A percentile compares a stretch with the other conserved stretches of the same genome.
phyloP scores from a whole-genome alignment of 2,329 filamentous ascomycete species.

The Elsinoe perseae region DNA sequence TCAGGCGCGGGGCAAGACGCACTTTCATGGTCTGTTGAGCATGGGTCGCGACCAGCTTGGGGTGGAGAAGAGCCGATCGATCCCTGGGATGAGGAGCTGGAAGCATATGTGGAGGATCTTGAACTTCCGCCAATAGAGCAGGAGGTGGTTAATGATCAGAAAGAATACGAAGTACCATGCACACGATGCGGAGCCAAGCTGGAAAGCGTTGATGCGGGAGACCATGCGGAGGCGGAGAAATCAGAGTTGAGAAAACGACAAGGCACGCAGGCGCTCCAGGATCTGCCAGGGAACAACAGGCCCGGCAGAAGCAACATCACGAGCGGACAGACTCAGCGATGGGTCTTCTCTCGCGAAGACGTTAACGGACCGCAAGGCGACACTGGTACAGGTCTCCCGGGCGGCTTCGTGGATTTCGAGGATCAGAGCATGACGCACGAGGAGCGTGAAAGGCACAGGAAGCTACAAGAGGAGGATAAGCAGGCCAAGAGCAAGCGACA shows the following conservation, averaged over 20 bases:
- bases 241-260: conserved; percentile 43
- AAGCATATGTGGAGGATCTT: background rate
- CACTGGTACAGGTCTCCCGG: conserved; percentile 26
- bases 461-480: conserved; percentile 1
- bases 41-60: background rate
- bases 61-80: background rate
- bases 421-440: conserved; percentile 9
- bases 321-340: conserved; percentile 56
- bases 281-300: conserved; percentile 53
- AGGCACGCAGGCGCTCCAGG: conserved; percentile 32
- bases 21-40: background rate
- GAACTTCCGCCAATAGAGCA: conserved; percentile 13
- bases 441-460: conserved; percentile 1
- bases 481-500: conserved; percentile 21
- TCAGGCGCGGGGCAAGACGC: conserved; percentile 39
- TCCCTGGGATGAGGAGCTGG: conserved; percentile 9
- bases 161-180: conserved; percentile 21
- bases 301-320: conserved; percentile 53
- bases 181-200: background rate
- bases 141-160: conserved; percentile 22
- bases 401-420: conserved; percentile 16
- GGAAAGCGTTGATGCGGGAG: conserved; percentile 20
- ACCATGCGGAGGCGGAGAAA: conserved; percentile 20
- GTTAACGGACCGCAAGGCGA: conserved; percentile 40
- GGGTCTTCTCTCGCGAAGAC: conserved; percentile 53